Conservation (phyloP, 371 early-diverging fungal species). For the Thermomucor indicae-seudaticae region DNA sequence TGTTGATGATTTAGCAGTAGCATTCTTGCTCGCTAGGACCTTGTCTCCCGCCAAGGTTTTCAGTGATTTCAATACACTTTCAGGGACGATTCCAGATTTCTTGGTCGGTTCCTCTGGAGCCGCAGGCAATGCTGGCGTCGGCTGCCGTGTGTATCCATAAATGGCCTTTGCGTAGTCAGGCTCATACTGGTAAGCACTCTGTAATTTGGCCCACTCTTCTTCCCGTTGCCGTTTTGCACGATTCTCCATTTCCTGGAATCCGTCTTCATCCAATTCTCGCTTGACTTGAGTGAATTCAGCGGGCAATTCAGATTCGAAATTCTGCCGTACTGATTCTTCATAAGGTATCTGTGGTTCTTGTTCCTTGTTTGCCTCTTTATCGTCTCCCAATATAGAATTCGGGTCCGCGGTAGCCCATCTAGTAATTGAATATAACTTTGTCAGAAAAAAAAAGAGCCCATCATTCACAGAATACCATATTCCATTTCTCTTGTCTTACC, state of each 20-base stretch:
- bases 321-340: constrained; percentile 31
- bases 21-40: too few species aligned
- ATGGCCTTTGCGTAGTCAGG: constrained; percentile 8
- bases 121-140: constrained; percentile 4
- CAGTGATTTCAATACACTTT: constrained; percentile 27
- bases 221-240: constrained; percentile 34
- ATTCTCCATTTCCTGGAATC: constrained; percentile 30
- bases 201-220: constrained; percentile 15
- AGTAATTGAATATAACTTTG: too few species aligned
- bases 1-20: constrained; percentile 4
- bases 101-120: constrained; percentile 8
- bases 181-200: constrained; percentile 14
- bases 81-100: constrained; percentile 32
- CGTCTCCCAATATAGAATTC: constrained; percentile 57
- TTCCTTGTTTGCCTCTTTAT: constrained; percentile 20
- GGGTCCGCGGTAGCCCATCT: constrained; percentile 87
- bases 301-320: constrained; percentile 62
- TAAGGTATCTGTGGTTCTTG: background rate
- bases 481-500: constrained; percentile 11
- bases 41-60: constrained; percentile 24
- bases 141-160: constrained; percentile 22
- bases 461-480: background rate
- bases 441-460: background rate
- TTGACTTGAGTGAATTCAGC: constrained; percentile 41
- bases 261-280: constrained; percentile 35